Evolutionary conservation across 1,284 basidiomycete species (phyloP).

Genomic region (Moesziomyces aphidis): DNA sequence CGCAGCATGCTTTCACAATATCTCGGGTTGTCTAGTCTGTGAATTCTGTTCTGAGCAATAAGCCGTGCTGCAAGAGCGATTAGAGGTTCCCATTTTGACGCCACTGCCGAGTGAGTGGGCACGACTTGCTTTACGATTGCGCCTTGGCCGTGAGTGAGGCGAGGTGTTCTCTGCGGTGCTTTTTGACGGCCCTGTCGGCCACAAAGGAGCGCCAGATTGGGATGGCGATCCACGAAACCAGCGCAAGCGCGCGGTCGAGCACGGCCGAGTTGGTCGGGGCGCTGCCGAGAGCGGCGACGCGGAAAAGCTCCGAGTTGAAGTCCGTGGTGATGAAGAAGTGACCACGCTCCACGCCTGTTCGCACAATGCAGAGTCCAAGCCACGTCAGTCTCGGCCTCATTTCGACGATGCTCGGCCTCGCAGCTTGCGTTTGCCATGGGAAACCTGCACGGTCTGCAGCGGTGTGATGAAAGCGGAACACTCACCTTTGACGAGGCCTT

Average conservation of each 20-base stretch:
- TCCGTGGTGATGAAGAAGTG: conserved; percentile 65
- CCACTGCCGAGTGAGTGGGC: too few relatives aligned
- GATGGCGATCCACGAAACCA: conserved; percentile 49
- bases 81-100: neutral
- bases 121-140: neutral
- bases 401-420: neutral
- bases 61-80: neutral
- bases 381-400: neutral
- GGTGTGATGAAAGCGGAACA: conserved; percentile 3
- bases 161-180: conserved; percentile 35
- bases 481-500: conserved; percentile 76
- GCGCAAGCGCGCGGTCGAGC: conserved; percentile 40
- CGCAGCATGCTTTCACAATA: neutral
- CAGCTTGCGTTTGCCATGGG: neutral
- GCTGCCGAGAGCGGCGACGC: conserved; percentile 52
- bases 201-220: conserved; percentile 58
- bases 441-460: neutral
- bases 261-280: conserved; percentile 54
- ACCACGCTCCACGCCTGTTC: conserved; percentile 40
- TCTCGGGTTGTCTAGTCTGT: neutral
- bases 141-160: conserved; percentile 4
- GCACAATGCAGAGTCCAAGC: neutral
- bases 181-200: conserved; percentile 46
- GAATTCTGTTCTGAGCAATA: too few relatives aligned
- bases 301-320: conserved; percentile 57